Percentiles rank a stretch among this genome's conserved stretches.
These are phyloP conservation scores for Halophytophthora batemanensis DNA, from an alignment of 352 stramenopile species.

Conservation along the genomic window DNA sequence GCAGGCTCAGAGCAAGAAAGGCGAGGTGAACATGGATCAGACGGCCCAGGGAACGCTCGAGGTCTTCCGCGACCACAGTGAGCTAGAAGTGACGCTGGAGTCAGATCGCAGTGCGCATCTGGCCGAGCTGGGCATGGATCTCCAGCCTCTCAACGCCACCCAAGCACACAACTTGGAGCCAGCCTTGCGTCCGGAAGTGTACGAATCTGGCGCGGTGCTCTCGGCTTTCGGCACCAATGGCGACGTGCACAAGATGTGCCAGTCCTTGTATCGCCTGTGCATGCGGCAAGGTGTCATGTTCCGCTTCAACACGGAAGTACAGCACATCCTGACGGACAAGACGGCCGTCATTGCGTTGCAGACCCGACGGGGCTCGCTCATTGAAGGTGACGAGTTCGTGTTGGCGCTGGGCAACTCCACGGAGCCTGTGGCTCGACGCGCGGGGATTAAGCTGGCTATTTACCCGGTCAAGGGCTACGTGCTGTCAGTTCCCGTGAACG, in stretches of 20 bases:
- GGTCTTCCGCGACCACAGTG: conserved; percentile 52
- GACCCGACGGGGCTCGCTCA: conserved; percentile 73
- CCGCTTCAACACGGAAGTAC: conserved; percentile 81
- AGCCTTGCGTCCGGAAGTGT: conserved; percentile 53
- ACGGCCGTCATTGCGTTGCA: conserved; percentile 78
- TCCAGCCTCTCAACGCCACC: conserved; percentile 53
- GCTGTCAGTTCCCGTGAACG: conserved; percentile 73
- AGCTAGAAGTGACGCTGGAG: conserved; percentile 69
- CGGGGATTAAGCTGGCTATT: conserved; percentile 73
- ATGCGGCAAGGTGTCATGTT: conserved; percentile 87
- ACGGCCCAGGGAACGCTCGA: conserved; percentile 83
- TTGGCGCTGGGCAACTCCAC: conserved; percentile 80
- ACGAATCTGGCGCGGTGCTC: conserved; percentile 62
- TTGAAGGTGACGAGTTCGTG: conserved; percentile 87
- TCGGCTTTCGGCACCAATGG: conserved; percentile 82
- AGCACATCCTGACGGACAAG: conserved; percentile 75
- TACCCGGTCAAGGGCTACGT: conserved; percentile 87
- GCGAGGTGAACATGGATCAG: conserved; percentile 85
- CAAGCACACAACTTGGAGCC: conserved; percentile 72
- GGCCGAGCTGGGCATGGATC: conserved; percentile 73
- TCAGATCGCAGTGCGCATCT: conserved; percentile 71
- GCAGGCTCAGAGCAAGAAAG: conserved; percentile 71
- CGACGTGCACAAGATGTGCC: conserved; percentile 88
- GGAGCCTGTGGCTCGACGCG: conserved; percentile 55
- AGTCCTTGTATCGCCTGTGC: conserved; percentile 75